phyloP scores from a whole-genome alignment of 2,329 filamentous ascomycete genomes.

The Chalaropsis ovoidea region DNA sequence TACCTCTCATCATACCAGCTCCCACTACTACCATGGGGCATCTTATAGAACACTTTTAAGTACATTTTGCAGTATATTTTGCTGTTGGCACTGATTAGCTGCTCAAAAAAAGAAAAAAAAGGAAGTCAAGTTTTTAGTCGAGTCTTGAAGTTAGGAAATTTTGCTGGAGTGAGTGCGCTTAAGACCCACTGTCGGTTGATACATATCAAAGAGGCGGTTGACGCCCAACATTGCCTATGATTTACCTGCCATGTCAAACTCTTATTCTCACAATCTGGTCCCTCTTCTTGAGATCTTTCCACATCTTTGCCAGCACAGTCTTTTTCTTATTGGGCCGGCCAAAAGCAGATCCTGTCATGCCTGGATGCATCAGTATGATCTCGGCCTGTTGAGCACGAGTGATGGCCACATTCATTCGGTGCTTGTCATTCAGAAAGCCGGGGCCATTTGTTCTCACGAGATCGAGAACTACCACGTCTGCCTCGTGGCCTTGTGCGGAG shows the following conservation, averaged over 20 bases:
- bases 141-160: no score
- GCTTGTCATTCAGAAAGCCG: slow-evolving; percentile 37
- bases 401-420: slow-evolving; percentile 39
- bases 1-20: no score
- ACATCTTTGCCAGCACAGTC: slow-evolving; percentile 3
- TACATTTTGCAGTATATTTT: no score
- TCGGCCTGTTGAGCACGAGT: slow-evolving; percentile 39
- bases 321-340: neutral
- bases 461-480: slow-evolving; percentile 41
- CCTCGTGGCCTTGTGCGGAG: slow-evolving; percentile 40
- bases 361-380: slow-evolving; percentile 37
- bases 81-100: no score
- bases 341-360: slow-evolving; percentile 30
- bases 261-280: slow-evolving; percentile 6
- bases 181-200: no score
- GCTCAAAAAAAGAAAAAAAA: no score
- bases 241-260: neutral
- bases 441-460: slow-evolving; percentile 36
- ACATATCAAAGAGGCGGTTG: neutral
- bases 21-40: no score
- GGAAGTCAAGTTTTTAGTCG: no score
- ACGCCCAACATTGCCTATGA: no score
- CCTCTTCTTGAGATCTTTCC: slow-evolving; percentile 17
- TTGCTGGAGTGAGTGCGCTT: no score
- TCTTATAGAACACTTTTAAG: no score